Base-by-base conservation (phyloP, 192 early-diverging fungal species). In the Podila epicladia region DNA sequence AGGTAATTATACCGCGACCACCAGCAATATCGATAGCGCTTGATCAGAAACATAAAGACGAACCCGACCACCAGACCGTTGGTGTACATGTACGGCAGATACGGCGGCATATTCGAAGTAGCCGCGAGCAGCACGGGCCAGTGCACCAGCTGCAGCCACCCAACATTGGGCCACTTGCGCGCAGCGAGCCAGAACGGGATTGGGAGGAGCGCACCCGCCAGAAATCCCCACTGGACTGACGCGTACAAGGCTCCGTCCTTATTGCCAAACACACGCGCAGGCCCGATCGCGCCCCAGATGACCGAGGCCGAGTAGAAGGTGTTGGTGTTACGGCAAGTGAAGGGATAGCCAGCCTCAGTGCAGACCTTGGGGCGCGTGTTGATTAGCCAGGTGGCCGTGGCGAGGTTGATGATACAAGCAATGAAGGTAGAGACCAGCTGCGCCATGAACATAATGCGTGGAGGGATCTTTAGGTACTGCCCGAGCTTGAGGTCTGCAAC, bases 231-330 rank as follows among this genome's bases (percentile, higher is more conserved):
- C 55, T 58, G 55, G 2, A 58, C 55, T 3, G 55, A 6, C n/a
- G 55, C 22, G 28, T 61, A 55, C 2, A 70, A 53, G n/a, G 74
- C 72, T 7, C 73, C 66, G 26, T 71, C 77, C 38, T 63, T 70
- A 38, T 28, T 22, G 5, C 68, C 77, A 59, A 92, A 93, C 82
- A 93, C 87, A 6, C 86, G 77, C n/a, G 41, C 62, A 9, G 93
- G 90, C 31, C 90, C 90, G 71, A 94, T 91, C 9, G 88, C 84
- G 22, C 93, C 93, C 92, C 92, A 94, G 64, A 94, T 89, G 32
- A 87, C 80, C 19, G 84, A 90, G 24, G 87, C 90, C 62, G 84
- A 86, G 82, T 85, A 89, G 65, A 93, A 94, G 35, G 84, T 84
- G 2, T 55, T 57, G 51, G 84, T 83, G 41, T 55, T 77, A 55